phyloP scores from a whole-genome alignment of 208 protist species.

The Tritrichomonas foetus region DNA sequence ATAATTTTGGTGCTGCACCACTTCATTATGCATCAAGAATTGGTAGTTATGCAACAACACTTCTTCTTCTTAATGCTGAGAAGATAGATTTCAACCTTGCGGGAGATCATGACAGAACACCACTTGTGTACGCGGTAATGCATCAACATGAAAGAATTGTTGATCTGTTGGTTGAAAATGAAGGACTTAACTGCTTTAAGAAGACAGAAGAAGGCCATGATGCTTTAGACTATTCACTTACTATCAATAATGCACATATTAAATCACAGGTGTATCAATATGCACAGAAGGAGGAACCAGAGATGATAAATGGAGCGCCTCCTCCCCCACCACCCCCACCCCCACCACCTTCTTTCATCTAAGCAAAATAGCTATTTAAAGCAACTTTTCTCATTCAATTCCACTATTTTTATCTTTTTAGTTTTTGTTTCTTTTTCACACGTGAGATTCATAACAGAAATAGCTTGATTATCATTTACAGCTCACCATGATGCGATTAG shows the following conservation, averaged over 20 bases:
- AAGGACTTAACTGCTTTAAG: neutral
- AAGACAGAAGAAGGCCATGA: neutral
- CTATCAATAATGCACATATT: neutral
- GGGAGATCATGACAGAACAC: neutral
- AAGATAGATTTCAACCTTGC: neutral
- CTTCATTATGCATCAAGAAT: neutral
- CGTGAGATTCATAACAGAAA: too few species aligned
- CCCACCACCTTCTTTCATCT: neutral
- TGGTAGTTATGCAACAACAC: neutral
- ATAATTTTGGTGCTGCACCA: neutral
- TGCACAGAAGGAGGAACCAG: neutral
- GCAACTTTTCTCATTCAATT: too few species aligned
- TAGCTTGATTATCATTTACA: too few species aligned
- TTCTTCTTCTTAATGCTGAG: neutral
- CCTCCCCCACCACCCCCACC: constrained; percentile 4
- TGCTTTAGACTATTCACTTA: neutral
- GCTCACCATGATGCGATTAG: too few species aligned
- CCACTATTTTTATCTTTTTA: too few species aligned
- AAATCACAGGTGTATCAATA: neutral
- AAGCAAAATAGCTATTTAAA: too few species aligned
- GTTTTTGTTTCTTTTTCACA: too few species aligned
- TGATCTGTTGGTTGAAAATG: neutral
- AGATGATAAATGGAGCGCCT: neutral
- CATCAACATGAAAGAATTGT: constrained; percentile 4
- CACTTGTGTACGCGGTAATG: neutral